phyloP scores from a whole-genome alignment of 345 rosid genomes.

The Laguncularia racemosa region DNA sequence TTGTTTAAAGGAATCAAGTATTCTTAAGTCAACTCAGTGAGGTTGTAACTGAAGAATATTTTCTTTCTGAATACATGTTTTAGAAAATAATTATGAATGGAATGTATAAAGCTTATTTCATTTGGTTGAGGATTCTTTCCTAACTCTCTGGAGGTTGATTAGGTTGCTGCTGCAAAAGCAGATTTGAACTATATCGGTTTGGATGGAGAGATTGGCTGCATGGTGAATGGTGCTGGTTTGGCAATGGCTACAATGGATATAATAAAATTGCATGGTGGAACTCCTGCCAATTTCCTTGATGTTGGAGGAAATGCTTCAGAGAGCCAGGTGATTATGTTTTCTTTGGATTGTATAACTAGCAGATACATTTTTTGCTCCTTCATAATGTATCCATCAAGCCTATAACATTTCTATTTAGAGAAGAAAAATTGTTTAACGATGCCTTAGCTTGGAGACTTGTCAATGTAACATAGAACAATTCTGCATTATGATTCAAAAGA shows the following conservation, averaged over 20 bases:
- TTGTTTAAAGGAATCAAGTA: not conserved
- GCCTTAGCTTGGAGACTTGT: no score
- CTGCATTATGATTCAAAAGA: no score
- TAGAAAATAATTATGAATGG: no score
- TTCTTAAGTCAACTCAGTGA: not conserved
- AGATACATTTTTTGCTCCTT: no score
- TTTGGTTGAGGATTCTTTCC: slow-evolving; percentile 4
- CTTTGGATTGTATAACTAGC: no score
- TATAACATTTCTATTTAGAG: no score
- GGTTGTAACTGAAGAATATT: no score
- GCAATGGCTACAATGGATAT: slow-evolving; percentile 99
- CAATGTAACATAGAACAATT: no score
- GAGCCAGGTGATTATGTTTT: slow-evolving; percentile 52
- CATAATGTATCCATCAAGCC: no score
- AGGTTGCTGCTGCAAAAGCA: slow-evolving; percentile 95
- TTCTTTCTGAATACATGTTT: no score
- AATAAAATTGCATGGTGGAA: slow-evolving; percentile 94
- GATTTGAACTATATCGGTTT: slow-evolving; percentile 97
- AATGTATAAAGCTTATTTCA: not conserved
- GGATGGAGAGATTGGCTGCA: slow-evolving; percentile 99
- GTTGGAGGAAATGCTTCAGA: slow-evolving; percentile 99
- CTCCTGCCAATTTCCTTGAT: slow-evolving; percentile 98
- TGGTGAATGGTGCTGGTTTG: slow-evolving; percentile 99
- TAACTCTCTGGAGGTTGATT: slow-evolving; percentile 9
- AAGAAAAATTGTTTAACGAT: no score